Base-by-base conservation (phyloP, 2,329 filamentous ascomycete species). In the Colletotrichum sp. region DNA sequence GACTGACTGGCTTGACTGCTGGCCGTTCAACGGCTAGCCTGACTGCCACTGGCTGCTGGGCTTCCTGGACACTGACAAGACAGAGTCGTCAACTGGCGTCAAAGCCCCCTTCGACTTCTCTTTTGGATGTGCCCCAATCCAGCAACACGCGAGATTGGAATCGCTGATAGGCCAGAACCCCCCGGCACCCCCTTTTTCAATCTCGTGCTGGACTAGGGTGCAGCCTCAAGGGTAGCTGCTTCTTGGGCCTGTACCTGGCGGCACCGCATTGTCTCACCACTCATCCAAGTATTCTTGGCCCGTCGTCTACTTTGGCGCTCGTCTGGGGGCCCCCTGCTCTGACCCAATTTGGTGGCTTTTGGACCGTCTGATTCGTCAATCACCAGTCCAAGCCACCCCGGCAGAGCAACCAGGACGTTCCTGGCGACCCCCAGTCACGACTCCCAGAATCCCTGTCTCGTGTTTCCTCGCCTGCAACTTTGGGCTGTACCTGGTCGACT, bases 391-490 rank as follows among this genome's bases (percentile, higher is more conserved):
- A 72, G 68, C 72, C 68, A 58, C 68, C 68, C 62, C 43, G 21
- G 57, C 51, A 36, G 43, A 43, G 16, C 12, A 38, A 58, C 67
- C 34, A 51, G 63, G 72, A 13, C 47, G 62, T 63, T 58, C 63
- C 72, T 72, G 68, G 68, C 31, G 36, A 54, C 36, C 67, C 66
- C 68, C 47, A 12, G 68, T 74, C 62, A 33, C 68, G 72, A 72
- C 66, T 71, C 55, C 58, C 54, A 61, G 8, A 43, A 71, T 66
- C 74, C 74, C 74, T 74, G 68, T 61, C 74, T 75, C 74, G 72
- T 75, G 73, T 75, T 75, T 75, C 66, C 70, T 74, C 66, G 54
- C 70, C 70, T 74, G 73, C 73, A 43, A 69, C 43, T 55, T 36
- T 62, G 61, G 64, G 69, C 64, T 62, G 72, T 69, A 55, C 69